Evolutionary conservation across 1,284 basidiomycete species (phyloP), one percentile per base, ranked within the genome.

Genomic region (Rhizopogon parksii): DNA sequence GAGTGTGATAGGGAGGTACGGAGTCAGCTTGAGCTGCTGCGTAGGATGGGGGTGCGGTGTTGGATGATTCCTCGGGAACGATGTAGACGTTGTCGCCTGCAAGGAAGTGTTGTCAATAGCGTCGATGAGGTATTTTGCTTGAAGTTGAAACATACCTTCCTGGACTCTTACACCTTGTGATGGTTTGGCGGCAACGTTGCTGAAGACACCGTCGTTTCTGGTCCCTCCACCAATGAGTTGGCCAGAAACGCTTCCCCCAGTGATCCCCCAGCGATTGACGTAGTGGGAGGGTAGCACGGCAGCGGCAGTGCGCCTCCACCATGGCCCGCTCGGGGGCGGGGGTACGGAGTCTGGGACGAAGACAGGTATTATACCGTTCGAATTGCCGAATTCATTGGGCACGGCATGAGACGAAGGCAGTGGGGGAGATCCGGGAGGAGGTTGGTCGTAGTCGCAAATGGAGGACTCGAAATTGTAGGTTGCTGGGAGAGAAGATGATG

Each of bases 1-100:
- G 97, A 64, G 98, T 96, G 87, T 95, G 98, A 68, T 99, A 99
- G 0, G 95, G 91, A 2, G 95, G 95, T 2, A 95, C 94, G 11
- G 93, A 83, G 68, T 99, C 95, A 8, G 91, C 87, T 59, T 96
- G 87, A 4, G 96, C 95, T 32, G 83, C 77, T 40, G 91, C 86
- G 68, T 99, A 99, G 3, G 85, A 82, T 12, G 94, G 94, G 4
- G 94, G 92, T 0, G 86, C 82, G 53, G 93, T 88, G 56, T 88
- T 83, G 57, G 85, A 80, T 5, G 80, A 70, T 47, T 92, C 87
- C 68, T 95, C 92, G 8, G 88, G 91, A 51, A 84, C 83, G 61
- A 83, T 72, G 68, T 76, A 82, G 30, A 74, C 78, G 46, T 83
- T 82, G 59, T 94, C 91, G 30, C 82, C 85, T 88, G 57, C 1